These are phyloP conservation scores for Apiotrichum mycotoxinovorans DNA, from an alignment of 1,284 basidiomycete genomes.

Conservation along the genomic window DNA sequence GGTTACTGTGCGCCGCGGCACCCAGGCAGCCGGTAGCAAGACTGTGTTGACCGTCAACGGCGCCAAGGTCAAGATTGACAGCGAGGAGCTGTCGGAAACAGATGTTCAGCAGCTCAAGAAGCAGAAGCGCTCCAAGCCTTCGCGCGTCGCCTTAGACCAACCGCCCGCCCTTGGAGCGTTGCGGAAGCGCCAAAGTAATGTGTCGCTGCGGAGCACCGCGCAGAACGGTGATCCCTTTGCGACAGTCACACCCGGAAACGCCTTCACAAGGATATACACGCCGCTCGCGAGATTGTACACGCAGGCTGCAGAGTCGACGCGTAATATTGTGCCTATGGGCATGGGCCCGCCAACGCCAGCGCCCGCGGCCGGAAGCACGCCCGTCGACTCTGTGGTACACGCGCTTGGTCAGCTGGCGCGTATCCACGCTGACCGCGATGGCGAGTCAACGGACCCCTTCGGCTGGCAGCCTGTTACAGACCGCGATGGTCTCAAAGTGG, in stretches of 20 bases:
- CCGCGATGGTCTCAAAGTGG: constrained; percentile 69
- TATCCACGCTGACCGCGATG: constrained; percentile 62
- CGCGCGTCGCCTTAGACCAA: constrained; percentile 84
- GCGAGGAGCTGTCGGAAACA: constrained; percentile 82
- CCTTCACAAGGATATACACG: constrained; percentile 25
- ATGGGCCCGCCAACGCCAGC: constrained; percentile 13
- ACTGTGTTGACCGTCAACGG: constrained; percentile 90
- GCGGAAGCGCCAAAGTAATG: constrained; percentile 50
- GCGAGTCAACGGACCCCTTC: constrained; percentile 53
- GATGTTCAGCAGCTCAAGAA: constrained; percentile 79
- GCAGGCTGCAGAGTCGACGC: constrained; percentile 60
- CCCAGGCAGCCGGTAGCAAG: constrained; percentile 53
- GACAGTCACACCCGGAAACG: constrained; percentile 19
- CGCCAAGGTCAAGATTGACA: constrained; percentile 76
- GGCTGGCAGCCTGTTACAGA: constrained; percentile 81
- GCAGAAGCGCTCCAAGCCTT: constrained; percentile 81
- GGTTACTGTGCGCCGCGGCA: constrained; percentile 64
- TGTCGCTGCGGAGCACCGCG: constrained; percentile 20
- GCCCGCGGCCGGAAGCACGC: constrained; percentile 47
- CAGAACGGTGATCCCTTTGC: constrained; percentile 13
- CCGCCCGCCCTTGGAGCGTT: constrained; percentile 74
- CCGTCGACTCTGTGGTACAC: constrained; percentile 72
- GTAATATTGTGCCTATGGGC: constrained; percentile 41
- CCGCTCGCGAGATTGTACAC: constrained; percentile 69
- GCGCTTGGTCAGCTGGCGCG: constrained; percentile 73